These are phyloP conservation scores for Paratinospora sagittata DNA, from an alignment of 164 flowering plant species.

Conservation along the genomic window DNA sequence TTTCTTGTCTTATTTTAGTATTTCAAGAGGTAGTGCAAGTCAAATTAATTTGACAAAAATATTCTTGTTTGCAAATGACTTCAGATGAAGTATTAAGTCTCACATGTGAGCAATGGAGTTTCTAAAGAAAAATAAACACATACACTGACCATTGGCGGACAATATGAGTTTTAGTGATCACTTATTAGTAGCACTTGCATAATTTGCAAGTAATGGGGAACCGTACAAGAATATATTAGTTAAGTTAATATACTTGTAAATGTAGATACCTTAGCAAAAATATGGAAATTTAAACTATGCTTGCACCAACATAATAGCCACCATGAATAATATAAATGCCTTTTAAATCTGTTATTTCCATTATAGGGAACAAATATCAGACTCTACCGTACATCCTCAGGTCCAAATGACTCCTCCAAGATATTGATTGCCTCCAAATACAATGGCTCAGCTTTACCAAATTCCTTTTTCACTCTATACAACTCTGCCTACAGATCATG, in stretches of 20 bases:
- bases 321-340: background rate
- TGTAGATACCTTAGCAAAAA: background rate
- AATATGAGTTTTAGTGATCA: background rate
- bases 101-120: background rate
- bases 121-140: background rate
- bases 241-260: background rate
- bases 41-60: no score
- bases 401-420: slow-evolving; percentile 77
- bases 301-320: background rate
- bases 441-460: slow-evolving; percentile 84
- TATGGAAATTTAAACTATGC: no score
- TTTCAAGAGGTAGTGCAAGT: no score
- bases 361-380: slow-evolving; percentile 1
- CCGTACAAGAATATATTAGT: background rate
- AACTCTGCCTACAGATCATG: slow-evolving; percentile 83
- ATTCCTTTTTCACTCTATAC: slow-evolving; percentile 61
- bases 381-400: slow-evolving; percentile 71
- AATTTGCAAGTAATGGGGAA: background rate
- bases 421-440: slow-evolving; percentile 70
- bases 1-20: no score
- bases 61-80: background rate
- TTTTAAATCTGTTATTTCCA: background rate
- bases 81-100: background rate
- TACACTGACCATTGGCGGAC: background rate
- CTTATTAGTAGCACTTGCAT: background rate